Base-by-base conservation (phyloP, 768 basidiomycete species). In the Kondoa subrosea region DNA sequence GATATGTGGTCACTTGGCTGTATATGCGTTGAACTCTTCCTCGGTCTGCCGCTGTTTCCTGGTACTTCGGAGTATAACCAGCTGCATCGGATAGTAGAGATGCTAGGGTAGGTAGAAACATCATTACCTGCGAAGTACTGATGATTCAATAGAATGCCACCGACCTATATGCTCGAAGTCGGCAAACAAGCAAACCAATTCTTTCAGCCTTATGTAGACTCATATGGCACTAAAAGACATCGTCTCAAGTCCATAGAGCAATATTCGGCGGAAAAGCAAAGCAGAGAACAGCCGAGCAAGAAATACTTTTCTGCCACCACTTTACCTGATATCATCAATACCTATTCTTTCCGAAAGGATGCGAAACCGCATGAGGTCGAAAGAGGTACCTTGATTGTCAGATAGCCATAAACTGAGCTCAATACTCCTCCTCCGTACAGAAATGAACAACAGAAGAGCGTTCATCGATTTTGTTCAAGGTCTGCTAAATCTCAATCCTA, bases 1-100 rank as follows among this genome's bases (percentile, higher is more conserved):
- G 95, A 99, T 77, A 96, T 99, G 91, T 99, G 95, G 95, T 92
- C 89, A 21, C 79, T 99, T 68, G 95, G 95, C 1, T 97, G 95
- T 75, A 99, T 99, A 69, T 95, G 92, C 3, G 93, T 97, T 31
- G 95, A 99, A 76, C 84, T 97, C 50, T 99, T 97, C 82, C 81
- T 97, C 59, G 95, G 95, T 4, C 77, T 99, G 65, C 95, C 95
- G 4, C 80, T 97, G 17, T 99, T 99, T 79, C 95, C 95, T 1
- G 95, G 95, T 27, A 97, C 95, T 34, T 95, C 91, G 80, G 95
- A 99, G 78, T 99, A 95, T 78, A 99, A 99, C 78, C 95, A 99
- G 76, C 82, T 97, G 66, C 91, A 89, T 26, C 82, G 95, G 68
- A 97, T 99, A 65, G 86, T 95, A 33, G 95, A 97, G 74, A 96